These are phyloP conservation scores for Trametes cinnabarina DNA, from an alignment of 768 basidiomycete species.

Conservation along the genomic window DNA sequence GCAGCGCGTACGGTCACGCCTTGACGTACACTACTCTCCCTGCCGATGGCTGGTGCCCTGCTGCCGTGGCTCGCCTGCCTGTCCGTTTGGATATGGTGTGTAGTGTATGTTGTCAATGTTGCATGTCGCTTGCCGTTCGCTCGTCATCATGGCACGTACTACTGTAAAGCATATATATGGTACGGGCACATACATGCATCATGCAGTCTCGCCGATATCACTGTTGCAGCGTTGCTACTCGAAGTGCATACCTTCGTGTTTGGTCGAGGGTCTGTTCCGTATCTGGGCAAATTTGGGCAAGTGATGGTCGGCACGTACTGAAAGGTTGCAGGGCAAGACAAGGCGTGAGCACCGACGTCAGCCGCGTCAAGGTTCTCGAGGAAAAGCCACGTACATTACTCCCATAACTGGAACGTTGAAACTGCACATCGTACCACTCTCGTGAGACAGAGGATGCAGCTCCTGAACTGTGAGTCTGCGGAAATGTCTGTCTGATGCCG, in stretches of 20 bases:
- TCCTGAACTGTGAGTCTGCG: too few species aligned
- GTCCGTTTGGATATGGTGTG: background rate
- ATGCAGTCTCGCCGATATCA: background rate
- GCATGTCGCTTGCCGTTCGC: background rate
- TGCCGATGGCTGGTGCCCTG: background rate
- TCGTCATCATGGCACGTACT: background rate
- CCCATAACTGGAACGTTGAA: too few species aligned
- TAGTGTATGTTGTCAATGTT: background rate
- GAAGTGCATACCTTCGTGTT: too few species aligned
- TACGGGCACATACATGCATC: background rate
- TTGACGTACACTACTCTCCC: conserved; percentile 5
- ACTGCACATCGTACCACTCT: too few species aligned
- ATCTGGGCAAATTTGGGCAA: too few species aligned
- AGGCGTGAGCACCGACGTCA: too few species aligned
- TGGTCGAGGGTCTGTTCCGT: too few species aligned
- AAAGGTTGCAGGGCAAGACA: too few species aligned
- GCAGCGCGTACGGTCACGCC: conserved; percentile 4
- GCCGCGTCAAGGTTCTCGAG: too few species aligned
- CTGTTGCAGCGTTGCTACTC: background rate
- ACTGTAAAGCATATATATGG: background rate
- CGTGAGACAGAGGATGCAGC: too few species aligned
- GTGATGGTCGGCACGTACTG: too few species aligned
- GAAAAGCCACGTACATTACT: too few species aligned
- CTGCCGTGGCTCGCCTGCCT: background rate
- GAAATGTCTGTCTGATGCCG: conserved; percentile 27